phyloP scores from a whole-genome alignment of 2,329 filamentous ascomycete species.

The Cyphellophora attinorum region DNA sequence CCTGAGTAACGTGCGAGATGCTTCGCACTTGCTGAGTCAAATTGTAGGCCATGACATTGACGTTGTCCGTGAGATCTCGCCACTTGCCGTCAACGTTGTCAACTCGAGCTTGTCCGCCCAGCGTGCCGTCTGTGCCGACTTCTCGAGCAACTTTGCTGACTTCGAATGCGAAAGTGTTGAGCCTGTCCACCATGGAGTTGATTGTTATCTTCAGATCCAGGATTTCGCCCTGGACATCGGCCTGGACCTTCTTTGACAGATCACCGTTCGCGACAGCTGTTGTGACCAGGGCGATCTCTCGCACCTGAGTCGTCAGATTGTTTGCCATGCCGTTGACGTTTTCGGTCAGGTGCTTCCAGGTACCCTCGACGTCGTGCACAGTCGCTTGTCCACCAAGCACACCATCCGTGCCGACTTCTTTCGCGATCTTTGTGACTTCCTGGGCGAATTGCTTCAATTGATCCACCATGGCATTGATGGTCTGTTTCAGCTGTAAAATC shows the following conservation, averaged over 20 bases:
- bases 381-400: slow-evolving; percentile 89
- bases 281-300: slow-evolving; percentile 94
- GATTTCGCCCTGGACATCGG: slow-evolving; percentile 90
- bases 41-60: slow-evolving; percentile 59
- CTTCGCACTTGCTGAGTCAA: slow-evolving; percentile 64
- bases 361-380: slow-evolving; percentile 91
- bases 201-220: slow-evolving; percentile 86
- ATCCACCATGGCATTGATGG: slow-evolving; percentile 99
- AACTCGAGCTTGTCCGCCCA: slow-evolving; percentile 56
- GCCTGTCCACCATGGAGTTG: slow-evolving; percentile 57
- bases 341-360: slow-evolving; percentile 91
- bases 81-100: slow-evolving; percentile 58
- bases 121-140: slow-evolving; percentile 54
- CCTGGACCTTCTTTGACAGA: slow-evolving; percentile 89
- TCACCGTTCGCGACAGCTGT: slow-evolving; percentile 92
- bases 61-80: slow-evolving; percentile 58
- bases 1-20: slow-evolving; percentile 89
- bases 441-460: slow-evolving; percentile 93
- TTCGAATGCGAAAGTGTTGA: slow-evolving; percentile 56
- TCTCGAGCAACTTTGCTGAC: slow-evolving; percentile 58
- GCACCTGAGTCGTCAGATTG: slow-evolving; percentile 94
- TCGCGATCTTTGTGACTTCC: slow-evolving; percentile 91
- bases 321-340: slow-evolving; percentile 98
- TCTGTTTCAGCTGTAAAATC: slow-evolving; percentile 90
- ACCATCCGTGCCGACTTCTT: slow-evolving; percentile 93